These are phyloP conservation scores for Hibiscus mutabilis DNA, from an alignment of 345 rosid genomes.

Conservation along the genomic window DNA sequence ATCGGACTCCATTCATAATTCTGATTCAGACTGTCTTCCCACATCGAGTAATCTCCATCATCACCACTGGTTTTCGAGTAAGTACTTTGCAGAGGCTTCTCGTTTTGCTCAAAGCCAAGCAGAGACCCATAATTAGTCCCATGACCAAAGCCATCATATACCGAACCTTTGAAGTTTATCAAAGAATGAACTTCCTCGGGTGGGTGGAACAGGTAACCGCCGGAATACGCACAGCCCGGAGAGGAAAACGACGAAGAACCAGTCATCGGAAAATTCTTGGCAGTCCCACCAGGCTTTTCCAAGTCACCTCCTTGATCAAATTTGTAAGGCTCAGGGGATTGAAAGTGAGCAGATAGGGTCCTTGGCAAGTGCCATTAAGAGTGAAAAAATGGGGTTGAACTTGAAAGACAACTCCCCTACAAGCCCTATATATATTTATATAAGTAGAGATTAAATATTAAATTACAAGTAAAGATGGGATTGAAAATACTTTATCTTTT, in stretches of 20 bases:
- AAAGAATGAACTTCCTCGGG: constrained; percentile 46
- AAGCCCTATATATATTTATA: constrained; percentile 19
- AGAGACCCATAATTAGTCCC: constrained; percentile 37
- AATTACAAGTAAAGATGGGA: not conserved
- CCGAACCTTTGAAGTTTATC: constrained; percentile 45
- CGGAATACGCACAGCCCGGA: constrained; percentile 45
- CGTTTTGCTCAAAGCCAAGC: constrained; percentile 55
- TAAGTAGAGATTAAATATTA: constrained; percentile 10
- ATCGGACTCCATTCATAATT: not conserved
- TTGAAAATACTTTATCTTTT: not conserved
- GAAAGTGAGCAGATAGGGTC: constrained; percentile 17
- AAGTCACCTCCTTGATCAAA: constrained; percentile 24
- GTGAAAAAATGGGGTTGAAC: not conserved
- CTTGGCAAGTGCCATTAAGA: constrained; percentile 45
- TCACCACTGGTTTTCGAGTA: not conserved
- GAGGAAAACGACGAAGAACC: constrained; percentile 28
- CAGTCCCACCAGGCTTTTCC: constrained; percentile 17
- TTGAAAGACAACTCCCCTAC: constrained; percentile 1
- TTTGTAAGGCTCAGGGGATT: constrained; percentile 12
- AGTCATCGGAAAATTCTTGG: constrained; percentile 20
- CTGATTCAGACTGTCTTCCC: constrained; percentile 21
- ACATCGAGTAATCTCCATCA: constrained; percentile 21
- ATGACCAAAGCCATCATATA: constrained; percentile 18
- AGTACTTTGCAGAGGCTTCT: constrained; percentile 12
- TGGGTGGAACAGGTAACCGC: constrained; percentile 32